Conservation (phyloP, 768 basidiomycete genomes). For the Mycena venus region DNA sequence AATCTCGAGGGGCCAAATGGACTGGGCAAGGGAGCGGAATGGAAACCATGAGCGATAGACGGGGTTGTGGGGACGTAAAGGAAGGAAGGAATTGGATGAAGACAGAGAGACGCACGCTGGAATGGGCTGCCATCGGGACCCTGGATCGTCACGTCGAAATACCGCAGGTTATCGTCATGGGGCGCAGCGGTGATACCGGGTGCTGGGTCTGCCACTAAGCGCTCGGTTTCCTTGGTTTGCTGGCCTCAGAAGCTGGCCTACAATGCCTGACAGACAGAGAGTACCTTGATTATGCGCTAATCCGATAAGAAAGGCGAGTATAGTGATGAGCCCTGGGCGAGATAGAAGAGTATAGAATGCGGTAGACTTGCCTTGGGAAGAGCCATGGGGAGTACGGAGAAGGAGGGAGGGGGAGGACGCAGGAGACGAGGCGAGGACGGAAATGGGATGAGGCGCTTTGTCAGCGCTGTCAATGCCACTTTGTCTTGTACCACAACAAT, state of each 20-base stretch:
- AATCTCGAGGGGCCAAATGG: background rate
- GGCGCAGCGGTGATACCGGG: constrained; percentile 97
- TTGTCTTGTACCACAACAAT: background rate
- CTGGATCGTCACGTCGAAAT: constrained; percentile 98
- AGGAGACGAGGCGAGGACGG: constrained; percentile 17
- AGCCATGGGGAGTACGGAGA: constrained; percentile 50
- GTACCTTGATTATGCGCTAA: constrained; percentile 68
- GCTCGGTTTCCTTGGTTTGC: constrained; percentile 90
- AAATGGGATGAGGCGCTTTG: background rate
- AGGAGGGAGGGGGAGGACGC: background rate
- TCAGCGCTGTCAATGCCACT: background rate
- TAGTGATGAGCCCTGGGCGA: background rate
- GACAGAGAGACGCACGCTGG: constrained; percentile 69
- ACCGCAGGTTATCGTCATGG: constrained; percentile 97
- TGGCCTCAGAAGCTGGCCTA: constrained; percentile 1
- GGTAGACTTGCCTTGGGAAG: constrained; percentile 64
- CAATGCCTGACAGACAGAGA: constrained; percentile 21
- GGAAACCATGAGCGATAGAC: background rate
- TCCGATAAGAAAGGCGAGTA: constrained; percentile 35
- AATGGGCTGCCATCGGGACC: constrained; percentile 97
- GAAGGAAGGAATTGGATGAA: constrained; percentile 2
- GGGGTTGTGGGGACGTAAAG: constrained; percentile 14
- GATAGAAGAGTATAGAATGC: background rate
- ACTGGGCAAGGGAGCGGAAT: background rate
- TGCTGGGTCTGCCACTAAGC: constrained; percentile 95